phyloP scores from a whole-genome alignment of 768 basidiomycete genomes.

The Boletus reticuloceps region DNA sequence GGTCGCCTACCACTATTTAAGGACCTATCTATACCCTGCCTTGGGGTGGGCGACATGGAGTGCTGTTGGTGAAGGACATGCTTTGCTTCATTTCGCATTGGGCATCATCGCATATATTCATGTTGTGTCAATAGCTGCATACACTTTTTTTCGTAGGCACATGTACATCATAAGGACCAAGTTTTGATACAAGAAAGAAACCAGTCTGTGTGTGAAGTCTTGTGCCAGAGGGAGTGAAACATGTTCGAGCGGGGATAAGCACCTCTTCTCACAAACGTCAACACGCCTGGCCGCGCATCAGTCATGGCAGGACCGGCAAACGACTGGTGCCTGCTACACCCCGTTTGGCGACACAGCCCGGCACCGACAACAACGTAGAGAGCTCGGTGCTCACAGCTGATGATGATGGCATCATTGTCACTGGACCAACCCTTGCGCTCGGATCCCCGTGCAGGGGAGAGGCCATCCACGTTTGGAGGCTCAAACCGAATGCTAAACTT shows the following conservation, averaged over 20 bases:
- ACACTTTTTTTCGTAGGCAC: slow-evolving; percentile 31
- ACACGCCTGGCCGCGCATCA: not conserved
- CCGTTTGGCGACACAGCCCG: slow-evolving; percentile 16
- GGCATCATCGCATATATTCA: slow-evolving; percentile 31
- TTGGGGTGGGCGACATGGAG: slow-evolving; percentile 28
- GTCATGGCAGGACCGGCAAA: not conserved
- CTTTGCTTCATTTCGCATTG: slow-evolving; percentile 31
- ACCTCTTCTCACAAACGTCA: slow-evolving; percentile 10
- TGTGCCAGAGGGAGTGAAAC: not conserved
- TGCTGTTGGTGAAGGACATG: slow-evolving; percentile 15
- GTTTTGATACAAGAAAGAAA: slow-evolving; percentile 21
- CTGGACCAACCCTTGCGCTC: slow-evolving; percentile 1
- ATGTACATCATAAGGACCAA: slow-evolving; percentile 33
- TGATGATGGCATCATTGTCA: slow-evolving; percentile 8
- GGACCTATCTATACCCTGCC: slow-evolving; percentile 33
- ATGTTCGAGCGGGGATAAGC: not conserved
- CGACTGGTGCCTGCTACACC: not conserved
- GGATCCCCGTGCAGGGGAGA: not conserved
- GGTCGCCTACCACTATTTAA: slow-evolving; percentile 28
- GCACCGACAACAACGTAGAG: slow-evolving; percentile 10
- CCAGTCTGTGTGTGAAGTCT: not conserved
- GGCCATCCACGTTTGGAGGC: slow-evolving; percentile 17
- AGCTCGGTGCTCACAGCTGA: not conserved
- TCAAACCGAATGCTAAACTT: slow-evolving; percentile 20
- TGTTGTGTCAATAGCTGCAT: slow-evolving; percentile 39